Conservation (phyloP, 345 rosid genomes). For the Eutrema heterophyllum region DNA sequence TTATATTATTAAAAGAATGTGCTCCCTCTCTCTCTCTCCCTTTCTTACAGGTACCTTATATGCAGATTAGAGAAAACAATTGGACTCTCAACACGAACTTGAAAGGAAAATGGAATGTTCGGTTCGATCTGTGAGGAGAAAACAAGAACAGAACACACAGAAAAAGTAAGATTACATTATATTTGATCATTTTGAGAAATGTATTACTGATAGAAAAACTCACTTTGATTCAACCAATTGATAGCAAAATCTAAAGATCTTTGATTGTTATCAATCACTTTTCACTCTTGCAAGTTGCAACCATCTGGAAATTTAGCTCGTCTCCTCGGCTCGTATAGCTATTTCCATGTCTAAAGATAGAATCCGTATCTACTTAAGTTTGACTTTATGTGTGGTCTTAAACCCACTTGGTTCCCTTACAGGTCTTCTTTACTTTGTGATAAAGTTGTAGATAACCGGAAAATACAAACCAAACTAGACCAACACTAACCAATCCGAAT, state of each 20-base stretch:
- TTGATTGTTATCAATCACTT: neutral
- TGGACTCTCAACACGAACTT: slow-evolving; percentile 74
- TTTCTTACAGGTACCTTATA: slow-evolving; percentile 60
- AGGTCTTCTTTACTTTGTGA: neutral
- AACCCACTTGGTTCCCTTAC: neutral
- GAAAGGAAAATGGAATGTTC: slow-evolving; percentile 77
- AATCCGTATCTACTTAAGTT: slow-evolving; percentile 3
- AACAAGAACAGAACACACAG: neutral
- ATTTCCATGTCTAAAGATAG: neutral
- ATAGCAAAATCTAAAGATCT: neutral
- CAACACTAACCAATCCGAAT: neutral
- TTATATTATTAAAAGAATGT: neutral
- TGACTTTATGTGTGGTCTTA: slow-evolving; percentile 17
- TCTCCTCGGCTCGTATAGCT: neutral
- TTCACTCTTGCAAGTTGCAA: slow-evolving; percentile 19
- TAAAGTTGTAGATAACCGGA: neutral
- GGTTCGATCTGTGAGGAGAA: slow-evolving; percentile 48
- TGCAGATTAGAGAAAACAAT: slow-evolving; percentile 85
- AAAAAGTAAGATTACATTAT: neutral
- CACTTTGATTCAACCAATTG: neutral
- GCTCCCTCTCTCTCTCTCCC: neutral
- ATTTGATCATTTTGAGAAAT: neutral
- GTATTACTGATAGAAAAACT: neutral
- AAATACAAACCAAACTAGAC: neutral
- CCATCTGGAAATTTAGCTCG: neutral